Percentiles rank a stretch among this genome's conserved stretches.
These are phyloP conservation scores for Calonectria naviculata DNA, from an alignment of 2,329 filamentous ascomycete genomes.

Conservation along the genomic window DNA sequence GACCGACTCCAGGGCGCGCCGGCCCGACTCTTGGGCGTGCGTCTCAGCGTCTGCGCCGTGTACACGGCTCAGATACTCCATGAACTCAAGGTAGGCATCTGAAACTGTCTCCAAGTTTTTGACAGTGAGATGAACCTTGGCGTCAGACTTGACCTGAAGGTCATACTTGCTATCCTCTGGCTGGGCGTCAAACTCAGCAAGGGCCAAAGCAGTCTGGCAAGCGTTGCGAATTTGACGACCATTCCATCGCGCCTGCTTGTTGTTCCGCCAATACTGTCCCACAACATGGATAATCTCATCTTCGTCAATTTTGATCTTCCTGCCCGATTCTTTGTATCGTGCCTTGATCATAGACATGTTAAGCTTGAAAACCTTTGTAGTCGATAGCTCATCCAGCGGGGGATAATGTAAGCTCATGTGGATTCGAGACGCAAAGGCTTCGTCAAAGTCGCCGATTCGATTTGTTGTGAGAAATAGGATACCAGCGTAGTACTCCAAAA, in stretches of 20 bases:
- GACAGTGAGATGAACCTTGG: too few species aligned
- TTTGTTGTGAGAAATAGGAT: slow-evolving; percentile 23
- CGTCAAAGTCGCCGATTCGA: slow-evolving; percentile 19
- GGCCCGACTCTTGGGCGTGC: too few species aligned
- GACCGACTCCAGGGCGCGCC: too few species aligned
- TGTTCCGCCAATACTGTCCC: not conserved
- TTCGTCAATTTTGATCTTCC: too few species aligned
- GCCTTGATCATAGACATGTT: slow-evolving; percentile 34
- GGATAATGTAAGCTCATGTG: slow-evolving; percentile 35
- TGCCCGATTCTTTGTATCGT: too few species aligned
- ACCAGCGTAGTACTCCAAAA: slow-evolving; percentile 21
- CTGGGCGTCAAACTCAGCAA: slow-evolving; percentile 20
- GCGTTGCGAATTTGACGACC: slow-evolving; percentile 32
- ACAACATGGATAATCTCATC: too few species aligned
- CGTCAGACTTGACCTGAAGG: too few species aligned
- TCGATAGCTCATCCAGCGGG: not conserved
- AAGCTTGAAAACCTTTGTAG: slow-evolving; percentile 18
- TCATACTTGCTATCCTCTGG: too few species aligned
- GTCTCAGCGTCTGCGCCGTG: too few species aligned
- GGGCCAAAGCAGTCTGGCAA: slow-evolving; percentile 21
- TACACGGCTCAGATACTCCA: too few species aligned
- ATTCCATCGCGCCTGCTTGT: slow-evolving; percentile 7
- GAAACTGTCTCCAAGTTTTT: too few species aligned
- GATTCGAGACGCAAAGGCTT: slow-evolving; percentile 45
- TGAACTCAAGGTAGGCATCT: too few species aligned